Percentiles rank a stretch among this genome's conserved stretches.
Conservation (phyloP, 495 filamentous ascomycete genomes). For the Lophium mytilinum region DNA sequence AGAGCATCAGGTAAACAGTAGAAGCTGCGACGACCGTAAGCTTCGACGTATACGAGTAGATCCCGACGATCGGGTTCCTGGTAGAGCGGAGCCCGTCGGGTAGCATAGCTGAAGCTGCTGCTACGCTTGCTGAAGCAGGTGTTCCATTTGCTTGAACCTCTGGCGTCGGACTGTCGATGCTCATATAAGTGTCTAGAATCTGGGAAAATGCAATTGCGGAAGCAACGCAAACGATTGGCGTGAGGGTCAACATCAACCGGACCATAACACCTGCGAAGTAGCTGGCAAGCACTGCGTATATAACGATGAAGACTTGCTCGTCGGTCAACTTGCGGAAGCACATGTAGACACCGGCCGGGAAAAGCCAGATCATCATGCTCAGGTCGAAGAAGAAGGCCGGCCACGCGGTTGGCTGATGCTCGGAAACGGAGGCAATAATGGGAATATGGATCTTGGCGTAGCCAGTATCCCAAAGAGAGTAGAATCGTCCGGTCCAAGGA, state of each 20-base stretch:
- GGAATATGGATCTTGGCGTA: constrained; percentile 99
- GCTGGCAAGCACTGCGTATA: constrained; percentile 88
- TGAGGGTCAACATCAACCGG: constrained; percentile 94
- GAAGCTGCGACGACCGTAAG: constrained; percentile 59
- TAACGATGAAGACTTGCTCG: constrained; percentile 97
- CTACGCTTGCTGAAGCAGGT: constrained; percentile 32
- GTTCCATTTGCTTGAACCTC: constrained; percentile 44
- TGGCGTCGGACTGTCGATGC: constrained; percentile 43
- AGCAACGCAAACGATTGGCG: constrained; percentile 91
- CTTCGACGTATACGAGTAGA: constrained; percentile 78
- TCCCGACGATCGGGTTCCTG: constrained; percentile 65
- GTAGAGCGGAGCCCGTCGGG: constrained; percentile 56
- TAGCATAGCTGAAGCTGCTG: constrained; percentile 29
- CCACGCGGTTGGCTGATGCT: constrained; percentile 99
- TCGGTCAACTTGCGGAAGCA: constrained; percentile 90
- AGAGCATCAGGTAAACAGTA: constrained; percentile 76
- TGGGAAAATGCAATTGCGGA: constrained; percentile 84
- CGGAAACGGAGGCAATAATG: constrained; percentile 98
- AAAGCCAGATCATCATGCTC: constrained; percentile 97
- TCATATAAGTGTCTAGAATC: constrained; percentile 80
- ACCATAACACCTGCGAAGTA: constrained; percentile 99
- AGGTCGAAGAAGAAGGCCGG: constrained; percentile 99
- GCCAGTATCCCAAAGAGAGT: constrained; percentile 97
- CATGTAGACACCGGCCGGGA: constrained; percentile 97
- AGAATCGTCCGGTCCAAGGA: constrained; percentile 98